Evolutionary conservation across 345 rosid species (phyloP).

Genomic region (Pugionium dolabratum): DNA sequence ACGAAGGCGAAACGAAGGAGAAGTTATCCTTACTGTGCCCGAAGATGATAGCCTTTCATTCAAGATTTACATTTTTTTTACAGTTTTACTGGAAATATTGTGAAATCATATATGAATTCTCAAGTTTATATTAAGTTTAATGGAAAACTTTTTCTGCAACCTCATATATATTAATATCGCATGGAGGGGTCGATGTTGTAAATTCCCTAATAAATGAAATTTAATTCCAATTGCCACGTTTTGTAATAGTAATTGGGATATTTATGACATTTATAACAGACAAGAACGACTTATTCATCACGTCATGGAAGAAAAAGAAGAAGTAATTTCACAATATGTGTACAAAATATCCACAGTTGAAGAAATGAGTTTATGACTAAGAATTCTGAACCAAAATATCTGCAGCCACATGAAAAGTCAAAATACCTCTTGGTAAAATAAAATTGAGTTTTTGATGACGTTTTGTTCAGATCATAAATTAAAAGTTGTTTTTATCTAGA

Average conservation of each 20-base stretch:
- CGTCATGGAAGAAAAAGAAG: neutral
- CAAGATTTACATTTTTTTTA: constrained; percentile 15
- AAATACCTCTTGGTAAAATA: no score
- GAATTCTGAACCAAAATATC: neutral
- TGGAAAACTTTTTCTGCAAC: no score
- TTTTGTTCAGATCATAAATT: no score
- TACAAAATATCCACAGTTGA: constrained; percentile 1
- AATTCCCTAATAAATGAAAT: constrained; percentile 39
- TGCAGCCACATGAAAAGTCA: neutral
- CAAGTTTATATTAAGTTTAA: no score
- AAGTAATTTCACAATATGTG: neutral
- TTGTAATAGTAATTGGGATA: constrained; percentile 30
- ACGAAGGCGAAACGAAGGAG: constrained; percentile 31
- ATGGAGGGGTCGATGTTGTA: constrained; percentile 42
- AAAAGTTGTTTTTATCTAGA: no score
- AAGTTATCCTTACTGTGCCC: constrained; percentile 26
- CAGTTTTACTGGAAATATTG: constrained; percentile 36
- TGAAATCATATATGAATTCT: neutral
- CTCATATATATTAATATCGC: constrained; percentile 1
- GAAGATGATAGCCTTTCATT: constrained; percentile 20
- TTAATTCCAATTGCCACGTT: constrained; percentile 28
- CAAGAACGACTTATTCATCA: constrained; percentile 21
- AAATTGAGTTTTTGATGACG: no score
- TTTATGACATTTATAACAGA: constrained; percentile 24
- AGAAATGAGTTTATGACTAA: no score